Conservation (phyloP, 768 basidiomycete genomes). For the Sporobolomyces pararoseus region DNA sequence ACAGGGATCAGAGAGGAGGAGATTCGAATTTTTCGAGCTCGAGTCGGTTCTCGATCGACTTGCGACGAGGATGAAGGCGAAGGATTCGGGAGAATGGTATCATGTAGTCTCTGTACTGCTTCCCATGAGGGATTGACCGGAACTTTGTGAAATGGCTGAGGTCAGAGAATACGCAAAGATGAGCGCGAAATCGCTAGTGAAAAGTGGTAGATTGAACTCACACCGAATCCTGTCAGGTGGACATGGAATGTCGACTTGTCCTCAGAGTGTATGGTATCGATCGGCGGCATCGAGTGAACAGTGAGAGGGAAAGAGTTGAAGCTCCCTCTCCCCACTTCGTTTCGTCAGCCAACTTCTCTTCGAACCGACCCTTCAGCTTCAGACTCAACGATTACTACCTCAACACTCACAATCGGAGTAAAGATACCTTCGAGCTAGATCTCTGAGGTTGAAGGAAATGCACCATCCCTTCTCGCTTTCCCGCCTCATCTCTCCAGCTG, state of each 20-base stretch:
- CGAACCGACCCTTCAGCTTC: background rate
- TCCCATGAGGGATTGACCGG: constrained; percentile 25
- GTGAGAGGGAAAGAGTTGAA: background rate
- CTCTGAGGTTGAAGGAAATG: background rate
- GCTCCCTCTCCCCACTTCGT: background rate
- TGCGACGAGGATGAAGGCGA: background rate
- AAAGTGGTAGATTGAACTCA: background rate
- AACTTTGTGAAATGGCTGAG: constrained; percentile 14
- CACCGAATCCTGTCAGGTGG: constrained; percentile 17
- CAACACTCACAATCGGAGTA: background rate
- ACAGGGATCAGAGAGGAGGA: constrained; percentile 22
- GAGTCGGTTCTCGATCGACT: background rate
- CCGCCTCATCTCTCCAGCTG: constrained; percentile 18
- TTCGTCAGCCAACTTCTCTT: background rate
- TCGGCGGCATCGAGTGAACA: background rate
- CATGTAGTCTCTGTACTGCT: constrained; percentile 13
- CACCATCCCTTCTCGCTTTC: constrained; percentile 29
- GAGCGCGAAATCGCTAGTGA: too few relatives aligned
- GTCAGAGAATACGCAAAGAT: background rate
- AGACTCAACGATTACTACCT: too few relatives aligned
- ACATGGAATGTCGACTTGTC: background rate
- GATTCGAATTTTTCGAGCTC: background rate
- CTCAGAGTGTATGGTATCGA: background rate
- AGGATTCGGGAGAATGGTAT: background rate
- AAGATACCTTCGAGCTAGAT: too few relatives aligned